Conservation (phyloP, 306 rosid species). For the Nissolia schottii region DNA sequence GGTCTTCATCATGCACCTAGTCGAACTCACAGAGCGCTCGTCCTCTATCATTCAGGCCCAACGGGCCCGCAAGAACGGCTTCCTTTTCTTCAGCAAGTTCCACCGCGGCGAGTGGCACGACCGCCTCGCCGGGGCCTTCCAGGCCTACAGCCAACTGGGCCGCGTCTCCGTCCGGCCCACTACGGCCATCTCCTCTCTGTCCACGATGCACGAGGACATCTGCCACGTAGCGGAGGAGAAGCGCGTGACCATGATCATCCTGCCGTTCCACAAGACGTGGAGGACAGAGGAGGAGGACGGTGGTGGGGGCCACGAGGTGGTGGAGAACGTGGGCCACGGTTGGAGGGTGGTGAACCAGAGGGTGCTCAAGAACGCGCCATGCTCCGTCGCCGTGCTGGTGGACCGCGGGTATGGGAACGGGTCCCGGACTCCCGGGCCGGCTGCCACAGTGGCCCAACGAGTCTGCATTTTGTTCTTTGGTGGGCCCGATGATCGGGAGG, state of each 20-base stretch:
- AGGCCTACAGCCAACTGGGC: conserved; percentile 53
- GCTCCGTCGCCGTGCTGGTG: conserved; percentile 67
- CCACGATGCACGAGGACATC: conserved; percentile 72
- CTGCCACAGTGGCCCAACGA: background rate
- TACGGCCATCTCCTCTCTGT: conserved; percentile 57
- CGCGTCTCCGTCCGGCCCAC: conserved; percentile 60
- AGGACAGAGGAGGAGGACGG: conserved; percentile 12
- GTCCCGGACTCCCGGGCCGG: conserved; percentile 22
- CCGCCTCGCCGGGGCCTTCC: conserved; percentile 53
- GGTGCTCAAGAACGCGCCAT: conserved; percentile 64
- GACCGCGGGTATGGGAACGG: conserved; percentile 59
- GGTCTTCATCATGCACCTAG: conserved; percentile 71
- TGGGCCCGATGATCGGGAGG: conserved; percentile 86
- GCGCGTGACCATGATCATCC: conserved; percentile 58
- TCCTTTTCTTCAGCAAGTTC: conserved; percentile 57
- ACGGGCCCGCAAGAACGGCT: conserved; percentile 58
- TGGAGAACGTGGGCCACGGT: conserved; percentile 52
- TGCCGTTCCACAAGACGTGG: conserved; percentile 76
- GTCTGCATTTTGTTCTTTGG: conserved; percentile 67
- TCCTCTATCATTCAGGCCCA: conserved; percentile 72
- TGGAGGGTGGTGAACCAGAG: conserved; percentile 77
- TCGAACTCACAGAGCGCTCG: conserved; percentile 73
- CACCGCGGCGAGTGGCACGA: conserved; percentile 41
- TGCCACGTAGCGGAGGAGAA: conserved; percentile 77
- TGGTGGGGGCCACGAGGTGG: background rate